Evolutionary conservation across 768 basidiomycete species (phyloP), one percentile per base, ranked within the genome.

Genomic region (Phylloporus rhodoxanthus): DNA sequence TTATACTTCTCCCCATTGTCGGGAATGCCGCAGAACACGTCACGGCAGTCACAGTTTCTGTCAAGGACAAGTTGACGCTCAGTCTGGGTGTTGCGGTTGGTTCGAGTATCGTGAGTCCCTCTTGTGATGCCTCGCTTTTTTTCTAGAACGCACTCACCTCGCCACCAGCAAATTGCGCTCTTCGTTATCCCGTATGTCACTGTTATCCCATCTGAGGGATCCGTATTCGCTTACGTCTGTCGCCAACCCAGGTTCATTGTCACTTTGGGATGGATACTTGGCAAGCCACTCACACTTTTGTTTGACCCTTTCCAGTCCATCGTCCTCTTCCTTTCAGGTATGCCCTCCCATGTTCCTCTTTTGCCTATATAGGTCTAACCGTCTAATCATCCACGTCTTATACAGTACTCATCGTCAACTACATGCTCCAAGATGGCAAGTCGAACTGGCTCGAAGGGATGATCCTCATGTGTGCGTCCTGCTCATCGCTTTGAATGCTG

Each of bases 401-500:
- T 36, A 3, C 50, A 85, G 84, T 90, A 13, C 71, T 90, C 56
- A 87, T 88, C 4, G 89, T 95, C 67, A 89, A 87, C 61, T 90
- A 88, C 60, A 83, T 85, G 19, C 79, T 94, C 5, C 78, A 81
- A 43, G 94, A 96, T 57, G 91, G 91, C 11, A 87, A 82, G 62
- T 88, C 85, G 25, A 95, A 94, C 65, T 96, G 92, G 83, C 74
- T 96, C n/a, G 92, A 95, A 67, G 91, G 90, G 20, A 67, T 82
- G 57, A 82, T 90, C 48, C 74, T 91, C n/a, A 79, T 90, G 49
- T 81, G 84, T 78, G 55, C 42, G 72, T 63, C 7, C 23, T 13
- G 17, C 8, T 36, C 34, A 17, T 40, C 10, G 10, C 26, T 5
- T n/a, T 2, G 7, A 5, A 5, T 36, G 23, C 17, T 13, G 46